phyloP scores from a whole-genome alignment of 768 basidiomycete genomes.

The Mycena kentingensis region DNA sequence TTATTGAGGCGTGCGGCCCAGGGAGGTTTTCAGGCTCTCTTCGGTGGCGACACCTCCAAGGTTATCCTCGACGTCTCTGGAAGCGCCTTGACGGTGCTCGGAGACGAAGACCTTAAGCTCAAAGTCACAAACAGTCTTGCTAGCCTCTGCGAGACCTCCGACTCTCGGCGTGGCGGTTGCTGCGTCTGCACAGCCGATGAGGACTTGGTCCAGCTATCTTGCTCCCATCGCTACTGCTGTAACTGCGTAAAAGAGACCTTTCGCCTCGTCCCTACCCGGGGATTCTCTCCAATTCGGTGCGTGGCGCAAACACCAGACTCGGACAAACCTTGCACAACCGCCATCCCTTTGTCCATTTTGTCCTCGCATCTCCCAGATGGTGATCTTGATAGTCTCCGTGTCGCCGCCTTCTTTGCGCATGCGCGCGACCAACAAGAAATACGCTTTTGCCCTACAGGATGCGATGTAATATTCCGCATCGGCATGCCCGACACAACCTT shows the following conservation, averaged over 20 bases:
- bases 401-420: constrained; percentile 3
- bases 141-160: neutral
- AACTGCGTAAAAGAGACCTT: constrained; percentile 5
- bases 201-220: constrained; percentile 8
- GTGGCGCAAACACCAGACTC: neutral
- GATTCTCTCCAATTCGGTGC: constrained; percentile 5
- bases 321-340: constrained; percentile 1
- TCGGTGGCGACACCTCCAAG: constrained; percentile 8
- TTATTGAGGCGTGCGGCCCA: constrained; percentile 8
- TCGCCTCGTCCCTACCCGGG: constrained; percentile 7
- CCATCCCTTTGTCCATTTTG: constrained; percentile 3
- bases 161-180: constrained; percentile 4
- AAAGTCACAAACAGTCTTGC: constrained; percentile 6
- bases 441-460: constrained; percentile 17
- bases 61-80: constrained; percentile 9
- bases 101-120: constrained; percentile 7
- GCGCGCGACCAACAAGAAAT: constrained; percentile 2
- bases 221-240: constrained; percentile 18
- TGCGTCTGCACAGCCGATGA: constrained; percentile 10
- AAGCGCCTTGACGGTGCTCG: constrained; percentile 8
- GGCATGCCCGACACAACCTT: constrained; percentile 1
- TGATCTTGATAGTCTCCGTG: constrained; percentile 6
- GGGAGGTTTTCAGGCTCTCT: constrained; percentile 3
- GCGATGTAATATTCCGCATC: constrained; percentile 10
- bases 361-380: neutral